Conservation (phyloP, 2,329 filamentous ascomycete species). For the Alternaria sp. region DNA sequence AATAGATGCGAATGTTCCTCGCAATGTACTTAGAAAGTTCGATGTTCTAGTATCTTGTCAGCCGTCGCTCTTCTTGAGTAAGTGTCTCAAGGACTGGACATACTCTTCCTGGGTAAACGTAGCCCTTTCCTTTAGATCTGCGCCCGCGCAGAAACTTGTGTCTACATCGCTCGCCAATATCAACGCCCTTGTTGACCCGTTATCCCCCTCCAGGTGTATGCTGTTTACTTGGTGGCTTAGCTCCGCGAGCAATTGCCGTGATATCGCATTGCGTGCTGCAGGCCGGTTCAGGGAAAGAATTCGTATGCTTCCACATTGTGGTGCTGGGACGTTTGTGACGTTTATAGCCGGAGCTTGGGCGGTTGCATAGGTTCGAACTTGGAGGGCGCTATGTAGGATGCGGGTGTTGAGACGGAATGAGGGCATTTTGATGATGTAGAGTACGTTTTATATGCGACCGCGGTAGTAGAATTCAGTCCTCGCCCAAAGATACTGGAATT, state of each 20-base stretch:
- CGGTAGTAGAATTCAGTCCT: background rate
- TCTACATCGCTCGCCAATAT: slow-evolving; percentile 88
- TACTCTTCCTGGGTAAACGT: slow-evolving; percentile 82
- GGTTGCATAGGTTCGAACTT: slow-evolving; percentile 51
- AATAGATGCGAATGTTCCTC: slow-evolving; percentile 76
- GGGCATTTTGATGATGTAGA: slow-evolving; percentile 32
- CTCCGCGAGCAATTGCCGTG: slow-evolving; percentile 74
- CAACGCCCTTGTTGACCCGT: slow-evolving; percentile 75
- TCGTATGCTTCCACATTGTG: slow-evolving; percentile 82
- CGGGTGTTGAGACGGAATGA: slow-evolving; percentile 32
- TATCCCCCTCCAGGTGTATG: slow-evolving; percentile 68
- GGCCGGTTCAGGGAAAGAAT: slow-evolving; percentile 89
- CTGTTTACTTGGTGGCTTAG: slow-evolving; percentile 76
- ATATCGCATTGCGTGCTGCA: slow-evolving; percentile 88
- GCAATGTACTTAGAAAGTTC: slow-evolving; percentile 79
- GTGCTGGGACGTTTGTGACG: slow-evolving; percentile 77
- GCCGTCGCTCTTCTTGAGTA: background rate
- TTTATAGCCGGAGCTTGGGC: slow-evolving; percentile 67
- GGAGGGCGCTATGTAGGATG: slow-evolving; percentile 35
- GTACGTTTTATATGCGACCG: background rate
- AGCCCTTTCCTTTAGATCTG: slow-evolving; percentile 88
- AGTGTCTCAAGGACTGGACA: slow-evolving; percentile 32
- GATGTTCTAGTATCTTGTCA: slow-evolving; percentile 67
- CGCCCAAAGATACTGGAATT: background rate
- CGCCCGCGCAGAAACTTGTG: slow-evolving; percentile 88